Conservation (phyloP, 768 basidiomycete species). For the Kwoniella newhampshirensis region DNA sequence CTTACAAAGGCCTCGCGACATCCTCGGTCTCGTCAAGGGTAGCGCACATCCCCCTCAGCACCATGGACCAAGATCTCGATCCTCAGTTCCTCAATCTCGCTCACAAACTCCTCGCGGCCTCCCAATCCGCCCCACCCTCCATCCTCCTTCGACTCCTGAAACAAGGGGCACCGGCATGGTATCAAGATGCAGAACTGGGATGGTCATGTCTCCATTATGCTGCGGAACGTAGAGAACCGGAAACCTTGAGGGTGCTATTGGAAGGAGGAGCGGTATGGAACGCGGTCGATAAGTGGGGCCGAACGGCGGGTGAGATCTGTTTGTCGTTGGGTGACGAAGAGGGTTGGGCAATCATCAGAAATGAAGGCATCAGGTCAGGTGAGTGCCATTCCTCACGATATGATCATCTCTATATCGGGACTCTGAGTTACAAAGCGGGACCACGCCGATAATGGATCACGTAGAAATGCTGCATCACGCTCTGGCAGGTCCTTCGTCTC, state of each 20-base stretch:
- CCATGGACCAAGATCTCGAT: slow-evolving; percentile 22
- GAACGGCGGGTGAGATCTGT: slow-evolving; percentile 87
- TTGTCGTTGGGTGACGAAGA: slow-evolving; percentile 75
- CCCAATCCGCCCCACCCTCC: slow-evolving; percentile 19
- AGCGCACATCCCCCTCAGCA: not conserved
- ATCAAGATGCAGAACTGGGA: slow-evolving; percentile 75
- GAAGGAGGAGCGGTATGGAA: slow-evolving; percentile 91
- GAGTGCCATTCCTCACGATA: slow-evolving; percentile 32
- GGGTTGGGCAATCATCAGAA: slow-evolving; percentile 76
- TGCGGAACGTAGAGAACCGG: slow-evolving; percentile 63
- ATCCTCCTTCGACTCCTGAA: slow-evolving; percentile 46
- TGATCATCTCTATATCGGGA: no score
- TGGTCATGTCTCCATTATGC: slow-evolving; percentile 81
- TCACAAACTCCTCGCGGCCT: slow-evolving; percentile 25
- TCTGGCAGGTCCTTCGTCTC: slow-evolving; percentile 34
- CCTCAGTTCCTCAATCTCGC: slow-evolving; percentile 30
- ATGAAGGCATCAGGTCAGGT: slow-evolving; percentile 91
- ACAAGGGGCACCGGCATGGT: slow-evolving; percentile 74
- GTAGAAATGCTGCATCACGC: slow-evolving; percentile 54
- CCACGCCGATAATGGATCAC: no score
- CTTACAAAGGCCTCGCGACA: not conserved
- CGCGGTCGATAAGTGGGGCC: slow-evolving; percentile 75
- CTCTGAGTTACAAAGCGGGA: no score
- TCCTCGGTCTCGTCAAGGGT: not conserved
- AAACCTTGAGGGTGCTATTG: slow-evolving; percentile 68